These are phyloP conservation scores for Amniculicola lignicola DNA, from an alignment of 495 filamentous ascomycete species.

Conservation along the genomic window DNA sequence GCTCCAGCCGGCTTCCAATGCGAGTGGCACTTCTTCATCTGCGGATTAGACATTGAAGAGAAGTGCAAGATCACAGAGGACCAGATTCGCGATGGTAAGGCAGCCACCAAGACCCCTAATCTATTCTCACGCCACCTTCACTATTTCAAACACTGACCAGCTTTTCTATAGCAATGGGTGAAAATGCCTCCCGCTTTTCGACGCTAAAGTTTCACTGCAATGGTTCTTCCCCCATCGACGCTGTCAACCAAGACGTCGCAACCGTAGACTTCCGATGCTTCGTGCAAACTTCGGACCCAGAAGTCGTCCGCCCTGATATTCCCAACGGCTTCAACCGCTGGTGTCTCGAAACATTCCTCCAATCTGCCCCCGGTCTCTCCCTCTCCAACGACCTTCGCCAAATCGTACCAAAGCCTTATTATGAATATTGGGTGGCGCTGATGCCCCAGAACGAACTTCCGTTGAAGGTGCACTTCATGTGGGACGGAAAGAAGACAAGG, in stretches of 20 bases:
- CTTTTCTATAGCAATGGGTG: slow-evolving; percentile 9
- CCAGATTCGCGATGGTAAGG: slow-evolving; percentile 31
- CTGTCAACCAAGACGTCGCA: slow-evolving; percentile 38
- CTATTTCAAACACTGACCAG: not conserved
- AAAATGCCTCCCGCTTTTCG: slow-evolving; percentile 30
- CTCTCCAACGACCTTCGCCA: slow-evolving; percentile 37
- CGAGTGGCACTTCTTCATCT: slow-evolving; percentile 34
- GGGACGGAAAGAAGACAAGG: slow-evolving; percentile 16
- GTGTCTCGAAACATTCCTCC: slow-evolving; percentile 35
- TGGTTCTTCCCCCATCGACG: slow-evolving; percentile 35
- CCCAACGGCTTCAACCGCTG: slow-evolving; percentile 38
- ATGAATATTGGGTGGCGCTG: slow-evolving; percentile 36
- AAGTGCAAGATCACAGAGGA: slow-evolving; percentile 36
- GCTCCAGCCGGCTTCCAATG: slow-evolving; percentile 35
- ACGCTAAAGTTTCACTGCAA: slow-evolving; percentile 39
- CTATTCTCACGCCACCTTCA: slow-evolving; percentile 1
- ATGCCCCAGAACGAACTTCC: slow-evolving; percentile 35
- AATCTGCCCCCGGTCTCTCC: slow-evolving; percentile 34
- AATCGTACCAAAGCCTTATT: slow-evolving; percentile 38
- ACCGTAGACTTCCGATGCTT: slow-evolving; percentile 45
- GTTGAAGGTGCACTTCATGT: slow-evolving; percentile 29
- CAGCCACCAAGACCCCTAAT: no score
- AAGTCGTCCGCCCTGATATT: slow-evolving; percentile 32
- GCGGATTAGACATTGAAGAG: slow-evolving; percentile 37
- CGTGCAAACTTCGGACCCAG: slow-evolving; percentile 35